These are phyloP conservation scores for Saccharomycopsis malanga DNA, from an alignment of 805 yeast species.

Conservation along the genomic window DNA sequence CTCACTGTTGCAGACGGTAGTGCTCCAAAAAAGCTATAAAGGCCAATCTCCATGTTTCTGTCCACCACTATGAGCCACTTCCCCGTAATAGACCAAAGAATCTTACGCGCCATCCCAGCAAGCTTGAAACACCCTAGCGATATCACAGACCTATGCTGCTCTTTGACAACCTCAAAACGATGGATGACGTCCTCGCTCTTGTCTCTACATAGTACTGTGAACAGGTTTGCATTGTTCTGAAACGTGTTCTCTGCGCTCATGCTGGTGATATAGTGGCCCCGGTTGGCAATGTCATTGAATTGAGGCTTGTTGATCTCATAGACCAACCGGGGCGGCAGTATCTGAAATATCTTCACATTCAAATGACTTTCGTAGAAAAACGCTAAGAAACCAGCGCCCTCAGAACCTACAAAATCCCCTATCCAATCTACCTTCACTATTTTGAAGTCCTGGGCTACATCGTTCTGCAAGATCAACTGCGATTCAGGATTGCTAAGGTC, in stretches of 20 bases:
- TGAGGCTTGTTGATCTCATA: constrained; percentile 8
- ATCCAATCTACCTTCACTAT: constrained; percentile 5
- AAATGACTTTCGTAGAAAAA: constrained; percentile 8
- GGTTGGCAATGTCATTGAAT: no score
- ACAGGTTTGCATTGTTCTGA: neutral
- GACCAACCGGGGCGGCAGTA: neutral
- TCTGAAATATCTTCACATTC: neutral
- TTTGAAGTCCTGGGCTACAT: neutral
- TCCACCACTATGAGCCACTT: constrained; percentile 13
- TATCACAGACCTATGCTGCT: neutral
- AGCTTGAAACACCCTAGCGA: constrained; percentile 5
- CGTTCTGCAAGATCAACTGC: neutral
- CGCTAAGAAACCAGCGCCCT: neutral
- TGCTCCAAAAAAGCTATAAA: constrained; percentile 15
- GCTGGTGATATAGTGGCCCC: no score
- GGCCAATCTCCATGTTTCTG: neutral
- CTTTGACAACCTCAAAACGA: neutral
- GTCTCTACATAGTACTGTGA: constrained; percentile 6
- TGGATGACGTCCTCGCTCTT: constrained; percentile 6
- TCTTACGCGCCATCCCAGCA: neutral
- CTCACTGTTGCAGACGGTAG: no score
- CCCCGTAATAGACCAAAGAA: constrained; percentile 15
- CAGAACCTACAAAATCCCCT: neutral
- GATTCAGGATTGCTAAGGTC: neutral
- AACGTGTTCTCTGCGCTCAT: no score